Evolutionary conservation across 2,329 filamentous ascomycete species (phyloP).

Genomic region (Tolypocladium nubicola): DNA sequence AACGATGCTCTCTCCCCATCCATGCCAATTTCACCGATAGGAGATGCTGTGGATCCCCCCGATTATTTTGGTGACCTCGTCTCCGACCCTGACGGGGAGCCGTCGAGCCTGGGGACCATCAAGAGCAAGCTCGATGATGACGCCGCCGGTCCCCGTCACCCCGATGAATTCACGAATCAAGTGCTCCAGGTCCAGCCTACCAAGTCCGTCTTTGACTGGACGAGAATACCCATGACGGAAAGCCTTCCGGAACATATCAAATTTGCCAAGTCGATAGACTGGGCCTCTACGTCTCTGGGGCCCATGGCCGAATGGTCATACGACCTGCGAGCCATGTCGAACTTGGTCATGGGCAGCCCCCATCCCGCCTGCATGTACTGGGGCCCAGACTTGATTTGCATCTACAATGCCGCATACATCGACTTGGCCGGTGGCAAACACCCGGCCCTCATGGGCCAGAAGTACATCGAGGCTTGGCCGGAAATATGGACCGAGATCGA

Average conservation of each 20-base stretch:
- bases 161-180: slow-evolving; percentile 31
- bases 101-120: not conserved
- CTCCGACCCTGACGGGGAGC: not conserved
- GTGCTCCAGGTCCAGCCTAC: slow-evolving; percentile 19
- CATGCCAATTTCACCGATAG: slow-evolving; percentile 21
- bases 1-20: slow-evolving; percentile 14
- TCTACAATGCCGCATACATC: slow-evolving; percentile 68
- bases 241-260: slow-evolving; percentile 60
- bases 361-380: slow-evolving; percentile 72
- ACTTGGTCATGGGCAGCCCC: slow-evolving; percentile 70
- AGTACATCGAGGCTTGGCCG: slow-evolving; percentile 56
- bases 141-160: slow-evolving; percentile 17
- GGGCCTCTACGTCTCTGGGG: slow-evolving; percentile 62
- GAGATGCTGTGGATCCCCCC: slow-evolving; percentile 17
- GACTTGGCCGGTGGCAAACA: slow-evolving; percentile 68
- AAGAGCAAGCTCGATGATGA: slow-evolving; percentile 5
- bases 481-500: slow-evolving; percentile 67
- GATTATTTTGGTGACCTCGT: slow-evolving; percentile 33
- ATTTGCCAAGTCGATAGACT: slow-evolving; percentile 62
- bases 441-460: slow-evolving; percentile 62
- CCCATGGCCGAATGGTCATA: slow-evolving; percentile 64
- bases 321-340: slow-evolving; percentile 68
- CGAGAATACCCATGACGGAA: slow-evolving; percentile 52
- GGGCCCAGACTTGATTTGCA: slow-evolving; percentile 55
- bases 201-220: slow-evolving; percentile 60